These are phyloP conservation scores for Mediolabrus comicus DNA, from an alignment of 108 stramenopile genomes.

Conservation along the genomic window DNA sequence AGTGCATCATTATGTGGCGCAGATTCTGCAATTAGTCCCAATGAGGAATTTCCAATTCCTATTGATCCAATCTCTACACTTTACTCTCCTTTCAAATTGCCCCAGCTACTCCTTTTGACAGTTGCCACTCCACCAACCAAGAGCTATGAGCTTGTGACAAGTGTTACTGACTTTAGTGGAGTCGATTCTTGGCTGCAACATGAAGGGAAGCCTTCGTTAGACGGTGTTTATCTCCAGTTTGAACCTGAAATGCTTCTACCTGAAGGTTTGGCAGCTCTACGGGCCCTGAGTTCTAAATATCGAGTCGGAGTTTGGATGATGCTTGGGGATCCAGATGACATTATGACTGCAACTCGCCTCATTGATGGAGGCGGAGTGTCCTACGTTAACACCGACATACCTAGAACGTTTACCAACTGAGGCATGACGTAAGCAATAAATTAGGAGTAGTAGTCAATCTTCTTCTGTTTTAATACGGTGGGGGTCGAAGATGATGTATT, in stretches of 20 bases:
- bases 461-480: too few species aligned
- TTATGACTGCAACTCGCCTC: slow-evolving; percentile 50
- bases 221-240: slow-evolving; percentile 78
- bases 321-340: slow-evolving; percentile 67
- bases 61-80: neutral
- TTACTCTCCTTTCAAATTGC: slow-evolving; percentile 11
- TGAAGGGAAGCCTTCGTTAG: slow-evolving; percentile 47
- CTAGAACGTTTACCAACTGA: slow-evolving; percentile 14
- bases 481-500: too few species aligned
- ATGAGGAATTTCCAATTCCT: slow-evolving; percentile 1
- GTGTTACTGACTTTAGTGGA: slow-evolving; percentile 51
- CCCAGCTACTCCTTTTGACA: slow-evolving; percentile 64
- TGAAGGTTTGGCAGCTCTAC: slow-evolving; percentile 45
- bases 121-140: slow-evolving; percentile 49
- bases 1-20: slow-evolving; percentile 2
- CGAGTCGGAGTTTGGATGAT: slow-evolving; percentile 64
- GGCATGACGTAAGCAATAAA: neutral
- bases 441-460: too few species aligned
- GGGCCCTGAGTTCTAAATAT: slow-evolving; percentile 43
- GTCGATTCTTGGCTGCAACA: slow-evolving; percentile 56
- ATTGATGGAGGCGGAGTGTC: slow-evolving; percentile 62
- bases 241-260: slow-evolving; percentile 61
- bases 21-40: slow-evolving; percentile 14
- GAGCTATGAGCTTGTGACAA: slow-evolving; percentile 49
- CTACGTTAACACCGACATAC: slow-evolving; percentile 76